Evolutionary conservation across 805 yeast genomes (phyloP), one percentile per base, ranked within the genome.

Genomic region (Hanseniaspora mollemarum): DNA sequence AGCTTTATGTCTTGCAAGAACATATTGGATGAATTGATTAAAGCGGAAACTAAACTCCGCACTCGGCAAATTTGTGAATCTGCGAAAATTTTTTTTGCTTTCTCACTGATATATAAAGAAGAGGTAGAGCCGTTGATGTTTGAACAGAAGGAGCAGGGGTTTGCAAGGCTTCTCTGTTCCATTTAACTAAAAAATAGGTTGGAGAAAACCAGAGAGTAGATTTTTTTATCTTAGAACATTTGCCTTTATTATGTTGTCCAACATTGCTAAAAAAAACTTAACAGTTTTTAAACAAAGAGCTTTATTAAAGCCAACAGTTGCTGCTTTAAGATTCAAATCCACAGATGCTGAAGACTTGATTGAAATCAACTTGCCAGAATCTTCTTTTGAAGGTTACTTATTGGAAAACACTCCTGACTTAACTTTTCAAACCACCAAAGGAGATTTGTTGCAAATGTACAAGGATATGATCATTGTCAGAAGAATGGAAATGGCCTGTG

Each of bases 401-500:
- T 66, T 92, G 58, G 83, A 78, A 38, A 45, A 41, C 45, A 74
- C 75, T 22, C 96, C 96, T 49, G 75, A 75, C 45, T 71, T 83
- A 62, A 69, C 72, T 49, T 82, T 83, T 66, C 81, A 81, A 69
- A 83, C 95, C 53, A 80, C 85, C 61, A 87, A 87, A 76, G 75
- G 77, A 46, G 76, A 81, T 52, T 70, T 92, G 60, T 73, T 92
- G 62, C 80, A 87, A 65, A 87, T 92, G 96, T 92, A 88, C 79
- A 84, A 87, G 72, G 95, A 90, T 67, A 88, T 92, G 97, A 79
- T 83, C 59, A 71, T 82, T 58, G 80, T 90, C 66, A 81, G 95
- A 77, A 84, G 98, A 72, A 81, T 92, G 92, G 98, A 92, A 74
- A 90, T 92, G 95, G 94, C 96, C 38, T 80, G 97, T 55, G 98